Percentiles rank a stretch among this genome's conserved stretches.
Conservation (phyloP, 345 rosid genomes). For the Populus alba region DNA sequence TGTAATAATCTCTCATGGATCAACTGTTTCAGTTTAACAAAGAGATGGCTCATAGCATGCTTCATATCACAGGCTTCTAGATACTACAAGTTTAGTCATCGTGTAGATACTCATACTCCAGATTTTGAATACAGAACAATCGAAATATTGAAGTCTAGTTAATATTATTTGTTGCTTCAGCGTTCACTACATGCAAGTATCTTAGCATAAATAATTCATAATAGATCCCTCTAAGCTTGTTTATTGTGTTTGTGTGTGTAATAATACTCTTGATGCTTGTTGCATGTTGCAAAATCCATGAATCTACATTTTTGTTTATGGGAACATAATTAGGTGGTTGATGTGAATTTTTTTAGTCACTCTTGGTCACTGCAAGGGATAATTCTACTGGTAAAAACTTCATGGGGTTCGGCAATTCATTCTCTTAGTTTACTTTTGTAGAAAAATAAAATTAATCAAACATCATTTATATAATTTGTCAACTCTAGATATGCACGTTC, state of each 20-base stretch:
- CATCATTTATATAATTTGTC: background rate
- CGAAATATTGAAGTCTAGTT: background rate
- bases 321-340: background rate
- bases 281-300: no score
- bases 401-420: no score
- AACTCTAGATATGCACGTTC: background rate
- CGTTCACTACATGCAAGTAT: no score
- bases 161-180: no score
- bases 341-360: no score
- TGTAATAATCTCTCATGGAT: background rate
- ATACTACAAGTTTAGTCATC: background rate
- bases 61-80: background rate
- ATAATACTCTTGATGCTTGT: no score
- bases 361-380: background rate
- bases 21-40: background rate
- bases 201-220: no score
- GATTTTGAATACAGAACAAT: background rate
- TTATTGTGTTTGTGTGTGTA: no score
- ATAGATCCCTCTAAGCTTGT: no score
- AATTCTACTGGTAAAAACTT: no score
- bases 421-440: background rate
- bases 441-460: background rate
- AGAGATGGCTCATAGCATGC: background rate
- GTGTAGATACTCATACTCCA: background rate
- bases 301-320: background rate